Percentiles rank a stretch among this genome's conserved stretches.
These are phyloP conservation scores for Opeltia flavorubescens DNA, from an alignment of 495 filamentous ascomycete species.

Conservation along the genomic window DNA sequence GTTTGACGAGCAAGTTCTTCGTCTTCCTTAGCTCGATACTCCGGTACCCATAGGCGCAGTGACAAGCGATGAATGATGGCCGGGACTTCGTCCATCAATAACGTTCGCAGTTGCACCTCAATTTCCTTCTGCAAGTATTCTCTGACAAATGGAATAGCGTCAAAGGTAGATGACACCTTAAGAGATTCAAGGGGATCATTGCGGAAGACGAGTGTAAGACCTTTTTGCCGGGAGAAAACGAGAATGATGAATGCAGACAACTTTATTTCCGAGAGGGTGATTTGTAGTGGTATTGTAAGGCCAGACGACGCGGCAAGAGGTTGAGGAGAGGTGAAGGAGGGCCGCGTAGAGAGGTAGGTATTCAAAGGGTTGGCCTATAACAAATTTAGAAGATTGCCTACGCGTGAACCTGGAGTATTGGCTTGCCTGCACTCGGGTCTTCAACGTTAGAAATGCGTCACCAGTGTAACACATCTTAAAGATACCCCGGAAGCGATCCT, in stretches of 20 bases:
- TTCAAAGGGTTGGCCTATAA: conserved; percentile 80
- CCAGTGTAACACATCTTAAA: conserved; percentile 98
- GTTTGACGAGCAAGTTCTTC: conserved; percentile 21
- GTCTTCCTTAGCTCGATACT: conserved; percentile 55
- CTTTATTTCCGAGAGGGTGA: conserved; percentile 90
- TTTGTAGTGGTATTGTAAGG: conserved; percentile 90
- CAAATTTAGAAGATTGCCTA: not conserved
- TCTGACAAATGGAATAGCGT: conserved; percentile 94
- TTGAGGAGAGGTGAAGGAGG: conserved; percentile 79
- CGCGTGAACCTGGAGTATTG: not conserved
- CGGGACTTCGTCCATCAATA: conserved; percentile 96
- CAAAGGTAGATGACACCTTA: conserved; percentile 96
- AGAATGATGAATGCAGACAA: conserved; percentile 96
- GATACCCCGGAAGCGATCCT: conserved; percentile 93
- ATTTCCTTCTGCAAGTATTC: conserved; percentile 96
- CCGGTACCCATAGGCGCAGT: conserved; percentile 75
- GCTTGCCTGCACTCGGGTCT: conserved; percentile 77
- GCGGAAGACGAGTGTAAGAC: conserved; percentile 87
- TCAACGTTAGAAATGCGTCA: conserved; percentile 86
- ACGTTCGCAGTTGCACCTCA: conserved; percentile 75
- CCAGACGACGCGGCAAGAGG: conserved; percentile 87
- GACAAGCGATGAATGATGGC: conserved; percentile 92
- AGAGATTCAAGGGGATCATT: conserved; percentile 96
- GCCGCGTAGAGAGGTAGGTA: conserved; percentile 83
- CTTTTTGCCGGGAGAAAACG: conserved; percentile 94